Conservation (phyloP, 768 basidiomycete species). For the Rhodotorula babjevae region DNA sequence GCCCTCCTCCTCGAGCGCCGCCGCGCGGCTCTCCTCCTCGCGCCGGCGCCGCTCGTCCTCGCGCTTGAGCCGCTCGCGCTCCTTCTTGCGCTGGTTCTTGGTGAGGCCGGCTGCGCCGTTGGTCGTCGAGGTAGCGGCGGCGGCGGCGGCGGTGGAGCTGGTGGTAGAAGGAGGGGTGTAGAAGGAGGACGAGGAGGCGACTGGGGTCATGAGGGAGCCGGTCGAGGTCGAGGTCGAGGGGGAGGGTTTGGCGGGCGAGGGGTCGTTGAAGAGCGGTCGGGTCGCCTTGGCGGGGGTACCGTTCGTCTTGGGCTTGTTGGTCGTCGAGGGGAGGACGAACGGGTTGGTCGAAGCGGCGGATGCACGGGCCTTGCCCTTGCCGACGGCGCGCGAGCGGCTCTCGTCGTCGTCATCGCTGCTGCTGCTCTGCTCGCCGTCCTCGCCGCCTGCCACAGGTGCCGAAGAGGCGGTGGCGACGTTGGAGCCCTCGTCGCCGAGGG, state of each 20-base stretch:
- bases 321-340: slow-evolving; percentile 1
- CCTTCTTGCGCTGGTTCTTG: slow-evolving; percentile 37
- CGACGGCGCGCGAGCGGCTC: slow-evolving; percentile 19
- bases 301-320: not conserved
- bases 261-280: slow-evolving; percentile 17
- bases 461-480: not conserved
- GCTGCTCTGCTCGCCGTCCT: not conserved
- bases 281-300: not conserved
- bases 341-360: slow-evolving; percentile 1
- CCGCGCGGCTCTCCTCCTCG: slow-evolving; percentile 14
- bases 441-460: not conserved
- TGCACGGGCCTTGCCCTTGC: slow-evolving; percentile 17
- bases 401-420: slow-evolving; percentile 28
- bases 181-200: not conserved
- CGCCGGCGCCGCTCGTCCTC: not conserved
- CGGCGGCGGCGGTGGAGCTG: not conserved
- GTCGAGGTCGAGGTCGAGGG: not conserved
- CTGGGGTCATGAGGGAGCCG: not conserved
- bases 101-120: not conserved
- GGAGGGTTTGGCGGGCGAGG: slow-evolving; percentile 17
- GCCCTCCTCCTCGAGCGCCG: not conserved
- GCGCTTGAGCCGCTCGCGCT: slow-evolving; percentile 10
- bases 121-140: not conserved
- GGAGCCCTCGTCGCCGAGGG: slow-evolving; percentile 7
- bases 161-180: not conserved